Evolutionary conservation across 2,329 filamentous ascomycete species (phyloP).

Genomic region (Penicillium decumbens): DNA sequence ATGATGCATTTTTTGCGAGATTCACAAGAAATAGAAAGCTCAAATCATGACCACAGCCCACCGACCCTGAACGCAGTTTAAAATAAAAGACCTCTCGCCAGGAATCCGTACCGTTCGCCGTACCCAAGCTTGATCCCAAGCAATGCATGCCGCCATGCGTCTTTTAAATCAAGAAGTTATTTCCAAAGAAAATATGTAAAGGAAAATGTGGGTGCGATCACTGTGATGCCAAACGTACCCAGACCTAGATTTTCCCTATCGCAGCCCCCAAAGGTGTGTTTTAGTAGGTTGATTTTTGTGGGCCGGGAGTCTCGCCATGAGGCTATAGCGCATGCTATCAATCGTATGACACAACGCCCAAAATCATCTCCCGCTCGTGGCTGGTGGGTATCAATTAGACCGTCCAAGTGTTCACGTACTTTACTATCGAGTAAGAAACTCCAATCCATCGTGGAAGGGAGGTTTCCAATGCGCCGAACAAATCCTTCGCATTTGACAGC

Average conservation of each 20-base stretch:
- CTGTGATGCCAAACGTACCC: not conserved
- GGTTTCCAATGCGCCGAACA: not conserved
- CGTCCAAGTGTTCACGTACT: not conserved
- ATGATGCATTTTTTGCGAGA: not conserved
- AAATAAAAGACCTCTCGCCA: slow-evolving; percentile 18
- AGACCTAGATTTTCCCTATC: not conserved
- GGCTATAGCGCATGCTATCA: not conserved
- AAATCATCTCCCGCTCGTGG: not conserved
- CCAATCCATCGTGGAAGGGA: not conserved
- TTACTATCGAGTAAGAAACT: not conserved
- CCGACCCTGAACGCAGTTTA: slow-evolving; percentile 6
- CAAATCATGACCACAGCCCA: slow-evolving; percentile 10
- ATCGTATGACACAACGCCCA: not conserved
- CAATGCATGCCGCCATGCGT: slow-evolving; percentile 31
- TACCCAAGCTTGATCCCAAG: slow-evolving; percentile 23
- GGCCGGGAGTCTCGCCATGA: not conserved
- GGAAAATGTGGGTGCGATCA: not conserved
- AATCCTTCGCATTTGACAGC: not conserved
- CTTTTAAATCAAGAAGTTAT: slow-evolving; percentile 31
- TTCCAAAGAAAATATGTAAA: slow-evolving; percentile 22
- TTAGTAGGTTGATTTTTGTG: not conserved
- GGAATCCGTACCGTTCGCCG: slow-evolving; percentile 25
- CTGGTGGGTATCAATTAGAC: not conserved
- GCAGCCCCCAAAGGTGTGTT: not conserved
- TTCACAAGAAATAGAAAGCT: slow-evolving; percentile 12